A percentile compares a stretch with the other conserved stretches of the same genome.
Conservation (phyloP, 2,329 filamentous ascomycete species). For the Pseudogymnoascus sp. region DNA sequence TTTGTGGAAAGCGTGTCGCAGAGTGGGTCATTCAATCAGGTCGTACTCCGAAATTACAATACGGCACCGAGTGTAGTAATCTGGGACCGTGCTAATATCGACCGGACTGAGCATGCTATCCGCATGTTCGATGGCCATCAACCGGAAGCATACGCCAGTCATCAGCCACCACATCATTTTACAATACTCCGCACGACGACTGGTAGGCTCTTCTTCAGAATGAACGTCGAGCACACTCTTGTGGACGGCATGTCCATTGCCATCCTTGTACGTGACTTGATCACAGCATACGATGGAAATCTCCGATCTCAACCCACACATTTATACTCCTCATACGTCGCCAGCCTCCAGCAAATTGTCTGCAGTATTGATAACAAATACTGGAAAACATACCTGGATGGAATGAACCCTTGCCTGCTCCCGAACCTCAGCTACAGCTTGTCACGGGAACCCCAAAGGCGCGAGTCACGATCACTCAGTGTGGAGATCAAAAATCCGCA, state of each 20-base stretch:
- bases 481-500: conserved; percentile 13
- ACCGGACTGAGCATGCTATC: neutral
- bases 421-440: conserved; percentile 19
- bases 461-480: conserved; percentile 15
- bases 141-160: neutral
- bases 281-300: conserved; percentile 35
- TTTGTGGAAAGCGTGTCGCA: conserved; percentile 21
- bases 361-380: conserved; percentile 30
- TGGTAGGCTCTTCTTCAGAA: conserved; percentile 34
- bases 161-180: conserved; percentile 35
- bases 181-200: conserved; percentile 35
- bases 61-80: neutral
- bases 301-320: conserved; percentile 19
- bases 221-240: conserved; percentile 42
- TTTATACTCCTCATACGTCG: conserved; percentile 20
- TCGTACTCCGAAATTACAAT: conserved; percentile 18
- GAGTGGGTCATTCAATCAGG: conserved; percentile 18
- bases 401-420: conserved; percentile 30
- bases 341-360: conserved; percentile 29
- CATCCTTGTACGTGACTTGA: conserved; percentile 37
- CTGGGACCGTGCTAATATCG: neutral
- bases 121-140: neutral
- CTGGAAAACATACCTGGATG: conserved; percentile 24
- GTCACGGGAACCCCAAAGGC: neutral
- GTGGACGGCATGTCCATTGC: conserved; percentile 41